Base-by-base conservation (phyloP, 108 stramenopile species). In the Schizochytrium sp. region DNA sequence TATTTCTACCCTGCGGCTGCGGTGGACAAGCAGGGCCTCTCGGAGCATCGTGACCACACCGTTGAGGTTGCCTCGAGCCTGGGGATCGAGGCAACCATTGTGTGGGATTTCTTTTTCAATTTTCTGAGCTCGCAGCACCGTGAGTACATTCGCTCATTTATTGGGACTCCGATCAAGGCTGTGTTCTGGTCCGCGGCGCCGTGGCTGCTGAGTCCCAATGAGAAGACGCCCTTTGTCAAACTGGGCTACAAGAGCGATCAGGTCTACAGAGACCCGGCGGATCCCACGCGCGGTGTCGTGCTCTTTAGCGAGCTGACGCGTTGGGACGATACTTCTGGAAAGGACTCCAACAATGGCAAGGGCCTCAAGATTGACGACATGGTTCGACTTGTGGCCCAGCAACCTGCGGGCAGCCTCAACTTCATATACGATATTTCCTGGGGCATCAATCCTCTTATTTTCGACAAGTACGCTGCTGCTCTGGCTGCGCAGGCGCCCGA, bases 181-280 rank as follows among this genome's bases (percentile, higher is more conserved):
- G 51, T 83, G 6, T 83, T 83, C 23, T 83, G 45, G 48, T 83
- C 76, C 2, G 76, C 76, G n/a, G 76, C 76, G 2, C 76, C 76
- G n/a, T 83, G 76, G 76, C 48, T 83, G 51, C 76, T 83, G 12
- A 83, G 76, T 23, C 76, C 76, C 43, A 83, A 83, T 34, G 76
- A 83, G 51, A 53, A 47, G 48, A 83, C 19, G 43, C 76, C 76
- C 25, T 83, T 83, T 83, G 76, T 83, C n/a, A 83, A 83, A 23
- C 51, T 83, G 44, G 76, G 76, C 6, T 83, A 83, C 76, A 83
- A 47, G 48, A 53, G 48, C 45, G 76, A 83, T 2, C 76, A 83
- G 48, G 76, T 83, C 48, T 53, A 25, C 28, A 43, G 51, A 12
- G 51, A 83, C n/a, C 43, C n/a, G 76, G 6, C 10, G 18, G 45